A percentile compares a stretch with the other conserved stretches of the same genome.
Conservation (phyloP, 2,329 filamentous ascomycete genomes). For the Talaromyces sp. region DNA sequence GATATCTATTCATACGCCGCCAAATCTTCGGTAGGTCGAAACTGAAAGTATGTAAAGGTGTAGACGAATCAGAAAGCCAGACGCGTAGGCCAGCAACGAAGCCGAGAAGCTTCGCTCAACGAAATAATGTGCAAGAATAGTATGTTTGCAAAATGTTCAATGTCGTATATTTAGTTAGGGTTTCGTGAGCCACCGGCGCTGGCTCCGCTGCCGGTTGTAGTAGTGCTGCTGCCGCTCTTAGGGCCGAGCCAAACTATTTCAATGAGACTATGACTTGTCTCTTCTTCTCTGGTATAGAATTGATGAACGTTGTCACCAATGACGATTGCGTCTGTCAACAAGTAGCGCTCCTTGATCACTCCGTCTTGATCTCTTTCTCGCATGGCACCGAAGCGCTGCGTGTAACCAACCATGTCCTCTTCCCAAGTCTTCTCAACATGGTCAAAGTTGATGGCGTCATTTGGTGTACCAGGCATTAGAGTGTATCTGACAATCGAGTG, state of each 20-base stretch:
- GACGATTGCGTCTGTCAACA: constrained; percentile 37
- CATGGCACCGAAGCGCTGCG: constrained; percentile 38
- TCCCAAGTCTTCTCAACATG: constrained; percentile 45
- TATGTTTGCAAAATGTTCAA: constrained; percentile 15
- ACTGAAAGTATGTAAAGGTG: neutral
- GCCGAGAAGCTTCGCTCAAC: constrained; percentile 10
- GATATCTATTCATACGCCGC: constrained; percentile 10
- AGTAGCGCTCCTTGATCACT: constrained; percentile 41
- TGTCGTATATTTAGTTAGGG: constrained; percentile 11
- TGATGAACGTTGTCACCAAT: constrained; percentile 44
- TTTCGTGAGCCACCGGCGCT: constrained; percentile 31
- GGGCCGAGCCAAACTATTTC: constrained; percentile 45
- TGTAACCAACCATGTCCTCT: constrained; percentile 41
- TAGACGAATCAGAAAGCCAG: neutral
- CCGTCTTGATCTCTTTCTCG: constrained; percentile 39
- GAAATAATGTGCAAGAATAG: constrained; percentile 19
- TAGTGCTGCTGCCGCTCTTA: constrained; percentile 29
- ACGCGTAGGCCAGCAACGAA: constrained; percentile 2
- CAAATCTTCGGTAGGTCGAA: constrained; percentile 2
- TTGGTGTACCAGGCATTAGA: constrained; percentile 32
- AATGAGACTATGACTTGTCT: constrained; percentile 41
- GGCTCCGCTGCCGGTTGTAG: constrained; percentile 29
- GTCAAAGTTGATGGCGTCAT: constrained; percentile 43
- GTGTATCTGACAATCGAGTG: constrained; percentile 45
- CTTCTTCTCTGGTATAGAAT: constrained; percentile 40